Evolutionary conservation across 129 eudicot species (phyloP).

Genomic region (Chrysanthemum seticuspe): DNA sequence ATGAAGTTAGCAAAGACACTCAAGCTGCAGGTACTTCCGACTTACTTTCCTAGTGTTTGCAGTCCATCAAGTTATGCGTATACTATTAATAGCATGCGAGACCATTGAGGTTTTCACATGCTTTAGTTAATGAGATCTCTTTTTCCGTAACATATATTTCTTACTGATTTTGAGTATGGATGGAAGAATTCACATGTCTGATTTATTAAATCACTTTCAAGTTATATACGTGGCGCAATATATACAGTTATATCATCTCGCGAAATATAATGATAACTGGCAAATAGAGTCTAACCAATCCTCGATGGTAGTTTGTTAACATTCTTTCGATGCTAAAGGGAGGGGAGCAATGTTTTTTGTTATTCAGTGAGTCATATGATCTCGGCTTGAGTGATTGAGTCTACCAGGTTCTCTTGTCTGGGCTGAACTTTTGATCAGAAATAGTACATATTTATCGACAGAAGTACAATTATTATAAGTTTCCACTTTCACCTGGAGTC

Average conservation of each 20-base stretch:
- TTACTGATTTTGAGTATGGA: neutral
- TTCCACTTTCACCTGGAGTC: conserved; percentile 1
- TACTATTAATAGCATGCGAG: neutral
- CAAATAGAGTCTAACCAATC: neutral
- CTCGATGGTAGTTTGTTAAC: neutral
- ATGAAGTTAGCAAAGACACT: conserved; percentile 51
- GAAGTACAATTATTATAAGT: neutral
- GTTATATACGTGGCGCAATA: neutral
- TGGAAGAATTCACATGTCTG: neutral
- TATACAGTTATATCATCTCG: neutral
- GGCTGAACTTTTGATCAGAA: conserved; percentile 9
- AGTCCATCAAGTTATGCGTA: neutral
- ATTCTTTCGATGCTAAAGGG: neutral
- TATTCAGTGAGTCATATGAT: neutral
- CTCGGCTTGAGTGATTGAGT: neutral
- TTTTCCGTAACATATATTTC: neutral
- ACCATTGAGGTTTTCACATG: neutral
- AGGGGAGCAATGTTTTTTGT: conserved; percentile 1
- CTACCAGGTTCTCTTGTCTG: conserved; percentile 6
- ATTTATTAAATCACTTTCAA: neutral
- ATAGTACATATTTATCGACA: neutral
- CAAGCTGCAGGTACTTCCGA: conserved; percentile 43
- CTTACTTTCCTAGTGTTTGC: conserved; percentile 3
- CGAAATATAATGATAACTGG: neutral
- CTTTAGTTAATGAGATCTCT: neutral